phyloP scores from a whole-genome alignment of 192 early-diverging fungal species.

The Diversispora epigaea region DNA sequence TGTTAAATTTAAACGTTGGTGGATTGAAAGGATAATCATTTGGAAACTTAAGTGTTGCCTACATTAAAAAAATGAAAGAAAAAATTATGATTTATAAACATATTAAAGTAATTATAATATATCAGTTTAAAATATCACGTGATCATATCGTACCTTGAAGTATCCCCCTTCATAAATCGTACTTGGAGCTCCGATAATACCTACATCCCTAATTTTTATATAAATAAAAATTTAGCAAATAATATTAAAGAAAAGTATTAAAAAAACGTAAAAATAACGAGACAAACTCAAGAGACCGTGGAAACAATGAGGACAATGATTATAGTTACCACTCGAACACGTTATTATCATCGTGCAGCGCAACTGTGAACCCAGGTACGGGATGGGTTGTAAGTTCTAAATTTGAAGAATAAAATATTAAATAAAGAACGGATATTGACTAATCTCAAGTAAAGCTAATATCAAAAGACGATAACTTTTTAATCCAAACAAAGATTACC shows the following conservation, averaged over 20 bases:
- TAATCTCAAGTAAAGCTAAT: neutral
- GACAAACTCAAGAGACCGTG: too few relatives aligned
- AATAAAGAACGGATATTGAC: neutral
- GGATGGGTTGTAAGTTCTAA: conserved; percentile 48
- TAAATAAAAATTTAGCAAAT: neutral
- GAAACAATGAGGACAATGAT: too few relatives aligned
- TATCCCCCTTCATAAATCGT: conserved; percentile 54
- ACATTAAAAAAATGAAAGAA: neutral
- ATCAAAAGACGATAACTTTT: neutral
- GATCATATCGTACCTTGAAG: conserved; percentile 40
- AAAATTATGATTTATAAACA: neutral
- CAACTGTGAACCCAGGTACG: conserved; percentile 54
- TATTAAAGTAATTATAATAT: neutral
- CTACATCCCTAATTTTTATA: conserved; percentile 41
- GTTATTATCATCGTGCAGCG: conserved; percentile 44
- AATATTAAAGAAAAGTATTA: neutral
- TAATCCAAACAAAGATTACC: neutral
- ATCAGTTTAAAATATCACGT: neutral
- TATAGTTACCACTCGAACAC: conserved; percentile 43
- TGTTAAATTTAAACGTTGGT: conserved; percentile 89
- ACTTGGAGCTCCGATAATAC: conserved; percentile 48
- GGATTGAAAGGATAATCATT: conserved; percentile 90
- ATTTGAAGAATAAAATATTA: neutral
- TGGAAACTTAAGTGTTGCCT: conserved; percentile 82
- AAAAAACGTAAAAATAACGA: neutral